Evolutionary conservation across 139 green algal genomes (phyloP), one percentile per base, ranked within the genome.

Genomic region (Desmodesmus armatus): DNA sequence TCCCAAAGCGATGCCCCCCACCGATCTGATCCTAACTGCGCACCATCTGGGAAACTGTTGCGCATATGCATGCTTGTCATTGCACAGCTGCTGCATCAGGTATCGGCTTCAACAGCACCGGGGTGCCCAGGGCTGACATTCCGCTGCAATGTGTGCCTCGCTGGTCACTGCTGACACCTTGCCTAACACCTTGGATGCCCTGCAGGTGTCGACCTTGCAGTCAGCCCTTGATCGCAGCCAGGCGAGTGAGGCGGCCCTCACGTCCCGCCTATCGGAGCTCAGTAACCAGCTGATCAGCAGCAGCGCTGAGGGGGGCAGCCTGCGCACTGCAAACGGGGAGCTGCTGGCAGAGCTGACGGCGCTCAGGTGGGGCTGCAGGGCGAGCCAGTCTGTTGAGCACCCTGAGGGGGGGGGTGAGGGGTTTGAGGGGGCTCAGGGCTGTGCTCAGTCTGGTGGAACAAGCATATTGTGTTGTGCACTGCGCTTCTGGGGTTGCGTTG

Each of bases 291-390:
- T 82, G 55, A 39, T 21, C 4, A 60, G n/a, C 37, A 82, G 76
- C 76, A 82, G 55, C 17, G 74, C 69, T 17, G 17, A 70, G 19
- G 74, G 49, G 0, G 51, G 74, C 74, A 72, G 76, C 76, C 37
- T 82, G 53, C 53, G 76, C 2, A 39, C 27, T 35, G 37, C 58
- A n/a, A 82, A 82, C 39, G n/a, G 44, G 9, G 76, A 82, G 76
- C 76, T 82, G 27, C 47, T 72, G 7, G 72, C 17, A 17, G 76
- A 82, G 76, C 76, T 82, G 35, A 25, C 76, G 0, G 2, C 5
- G 9, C 55, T 82, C 21, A 71, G 76, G 76, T 82, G 17, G n/a
- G n/a, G n/a, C n/a, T 0, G 43, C 9, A 19, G 35, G 25, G 31
- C 25, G 17, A 21, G 63, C 41, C n/a, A 43, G 63, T 3, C 7